Evolutionary conservation across 2,329 filamentous ascomycete species (phyloP), one percentile per base, ranked within the genome.

Genomic region (Raffaelea arxii): DNA sequence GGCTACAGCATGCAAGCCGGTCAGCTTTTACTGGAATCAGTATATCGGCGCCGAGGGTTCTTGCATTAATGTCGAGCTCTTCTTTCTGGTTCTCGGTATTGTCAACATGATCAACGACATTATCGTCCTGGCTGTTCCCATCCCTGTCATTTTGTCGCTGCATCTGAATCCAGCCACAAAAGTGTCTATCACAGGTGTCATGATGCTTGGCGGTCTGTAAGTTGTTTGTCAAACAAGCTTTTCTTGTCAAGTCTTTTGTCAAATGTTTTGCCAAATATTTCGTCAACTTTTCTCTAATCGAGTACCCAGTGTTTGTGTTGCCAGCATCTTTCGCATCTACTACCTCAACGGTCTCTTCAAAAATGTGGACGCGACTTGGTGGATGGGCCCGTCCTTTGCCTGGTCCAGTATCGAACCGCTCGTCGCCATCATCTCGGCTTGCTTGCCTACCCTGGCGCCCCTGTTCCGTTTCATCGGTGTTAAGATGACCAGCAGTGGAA

Each of bases 51-150:
- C 27, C 21, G 5, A 36, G 14, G 38, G 44, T 11, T 19, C 16
- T 4, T 46, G 44, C 44, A 41, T 46, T 27, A 37, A 46, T 23
- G 44, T 46, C 3, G 38, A 46, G 44, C 21, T 25, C 1, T 46
- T 46, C 12, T 46, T 46, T 19, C 44, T 46, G 9, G 44, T 27
- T 9, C 38, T 46, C 27, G 44, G 44, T 12, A 41, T 46, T n/a
- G 38, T 46, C 22, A 46, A 46, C 38, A 41, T 46, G 44, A 2
- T 46, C 44, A 41, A 41, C 44, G 44, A 46, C 38, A 30, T 46
- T 30, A 35, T 46, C 25, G 19, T 46, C 14, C 37, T 46, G 4
- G 21, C 30, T 14, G 37, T 46, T 3, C 44, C 44, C 12, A 41
- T 46, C n/a, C 37, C 44, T 12, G 21, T 25, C 9, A 46, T 46